Percentiles rank a stretch among this genome's conserved stretches.
phyloP scores from a whole-genome alignment of 2,329 filamentous ascomycete species.

The Neopestalotiopsis sp. region DNA sequence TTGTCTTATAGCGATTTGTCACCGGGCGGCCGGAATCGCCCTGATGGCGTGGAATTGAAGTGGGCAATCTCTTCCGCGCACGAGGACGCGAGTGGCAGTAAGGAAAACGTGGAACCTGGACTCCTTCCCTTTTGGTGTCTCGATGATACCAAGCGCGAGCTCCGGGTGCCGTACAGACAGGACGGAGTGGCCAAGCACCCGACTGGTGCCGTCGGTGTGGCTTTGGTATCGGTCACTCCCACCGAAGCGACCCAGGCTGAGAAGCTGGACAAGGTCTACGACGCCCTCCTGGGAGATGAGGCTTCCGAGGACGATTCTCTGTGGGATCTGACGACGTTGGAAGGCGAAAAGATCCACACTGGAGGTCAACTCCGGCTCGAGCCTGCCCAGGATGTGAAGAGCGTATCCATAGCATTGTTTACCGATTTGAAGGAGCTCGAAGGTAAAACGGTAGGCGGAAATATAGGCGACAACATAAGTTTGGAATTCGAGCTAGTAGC shows the following conservation, averaged over 20 bases:
- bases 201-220: conserved; percentile 56
- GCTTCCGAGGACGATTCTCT: neutral
- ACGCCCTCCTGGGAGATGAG: conserved; percentile 26
- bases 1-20: conserved; percentile 54
- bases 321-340: conserved; percentile 18
- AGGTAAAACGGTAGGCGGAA: conserved; percentile 13
- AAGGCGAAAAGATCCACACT: conserved; percentile 16
- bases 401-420: conserved; percentile 18
- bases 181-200: conserved; percentile 51
- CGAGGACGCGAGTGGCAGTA: conserved; percentile 20
- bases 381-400: neutral
- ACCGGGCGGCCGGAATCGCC: conserved; percentile 57
- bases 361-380: conserved; percentile 15
- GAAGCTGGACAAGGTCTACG: conserved; percentile 34
- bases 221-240: conserved; percentile 46
- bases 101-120: conserved; percentile 46
- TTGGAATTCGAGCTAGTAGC: conserved; percentile 20
- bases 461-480: neutral
- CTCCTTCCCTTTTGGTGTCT: conserved; percentile 70
- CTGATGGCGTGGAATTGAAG: conserved; percentile 61
- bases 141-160: conserved; percentile 61
- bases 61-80: conserved; percentile 62
- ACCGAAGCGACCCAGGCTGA: conserved; percentile 24
- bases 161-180: conserved; percentile 57
- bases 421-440: conserved; percentile 6